A percentile compares a stretch with the other conserved stretches of the same genome.
Evolutionary conservation across 164 flowering plant species (phyloP).

Genomic region (Platanus orientalis): DNA sequence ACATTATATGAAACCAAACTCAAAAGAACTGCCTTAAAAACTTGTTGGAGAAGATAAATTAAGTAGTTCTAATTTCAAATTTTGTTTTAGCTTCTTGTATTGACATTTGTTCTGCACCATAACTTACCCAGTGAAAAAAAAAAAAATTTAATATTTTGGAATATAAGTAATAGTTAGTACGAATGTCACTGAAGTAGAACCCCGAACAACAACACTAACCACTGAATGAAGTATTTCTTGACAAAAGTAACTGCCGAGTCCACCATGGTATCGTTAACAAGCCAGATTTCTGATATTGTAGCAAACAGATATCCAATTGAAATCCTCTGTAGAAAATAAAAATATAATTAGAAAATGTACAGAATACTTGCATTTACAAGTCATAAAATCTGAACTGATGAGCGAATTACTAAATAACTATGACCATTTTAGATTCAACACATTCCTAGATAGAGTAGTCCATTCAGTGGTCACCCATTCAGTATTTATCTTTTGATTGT

Average conservation of each 20-base stretch:
- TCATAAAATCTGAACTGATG: no score
- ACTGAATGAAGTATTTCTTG: slow-evolving; percentile 59
- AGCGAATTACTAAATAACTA: no score
- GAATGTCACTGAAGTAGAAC: neutral
- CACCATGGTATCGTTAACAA: slow-evolving; percentile 35
- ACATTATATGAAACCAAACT: neutral
- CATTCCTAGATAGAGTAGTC: no score
- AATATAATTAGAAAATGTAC: neutral
- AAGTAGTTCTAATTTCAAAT: neutral
- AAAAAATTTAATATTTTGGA: neutral
- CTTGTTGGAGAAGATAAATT: neutral
- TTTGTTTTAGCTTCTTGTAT: neutral
- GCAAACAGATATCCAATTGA: slow-evolving; percentile 66
- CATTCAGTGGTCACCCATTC: no score
- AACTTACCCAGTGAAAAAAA: neutral
- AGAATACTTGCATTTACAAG: no score
- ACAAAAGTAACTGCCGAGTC: slow-evolving; percentile 45
- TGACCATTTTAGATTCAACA: no score
- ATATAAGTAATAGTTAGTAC: no score
- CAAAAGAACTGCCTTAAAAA: neutral
- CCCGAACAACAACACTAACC: slow-evolving; percentile 34
- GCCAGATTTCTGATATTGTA: slow-evolving; percentile 68
- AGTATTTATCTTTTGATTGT: no score
- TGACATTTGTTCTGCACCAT: neutral
- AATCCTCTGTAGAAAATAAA: slow-evolving; percentile 49